phyloP scores from a whole-genome alignment of 2,329 filamentous ascomycete genomes.

The Penicillium sp. region DNA sequence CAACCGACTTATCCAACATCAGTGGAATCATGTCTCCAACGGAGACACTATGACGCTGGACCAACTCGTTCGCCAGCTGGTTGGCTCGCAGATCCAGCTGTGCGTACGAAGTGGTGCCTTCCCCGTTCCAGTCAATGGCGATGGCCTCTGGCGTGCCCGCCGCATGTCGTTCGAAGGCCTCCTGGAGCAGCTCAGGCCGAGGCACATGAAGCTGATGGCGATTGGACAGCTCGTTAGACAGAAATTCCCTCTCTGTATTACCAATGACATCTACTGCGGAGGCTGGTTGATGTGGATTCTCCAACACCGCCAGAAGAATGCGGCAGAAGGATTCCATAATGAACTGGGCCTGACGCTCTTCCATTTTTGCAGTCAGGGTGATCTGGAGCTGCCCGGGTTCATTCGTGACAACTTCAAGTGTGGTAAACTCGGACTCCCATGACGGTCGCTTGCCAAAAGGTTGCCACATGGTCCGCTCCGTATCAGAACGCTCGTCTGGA shows the following conservation, averaged over 20 bases:
- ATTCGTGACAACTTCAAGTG: constrained; percentile 3
- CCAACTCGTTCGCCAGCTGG: constrained; percentile 6
- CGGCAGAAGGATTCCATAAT: constrained; percentile 1
- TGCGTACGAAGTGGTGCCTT: constrained; percentile 1
- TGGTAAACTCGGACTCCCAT: constrained; percentile 4
- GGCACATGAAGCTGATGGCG: not conserved
- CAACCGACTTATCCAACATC: constrained; percentile 12
- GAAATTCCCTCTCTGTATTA: not conserved
- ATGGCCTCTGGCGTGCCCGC: not conserved
- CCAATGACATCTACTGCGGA: constrained; percentile 1
- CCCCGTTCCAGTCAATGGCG: constrained; percentile 6
- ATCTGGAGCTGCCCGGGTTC: not conserved
- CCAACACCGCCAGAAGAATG: not conserved
- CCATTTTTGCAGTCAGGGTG: constrained; percentile 3
- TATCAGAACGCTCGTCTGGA: not conserved
- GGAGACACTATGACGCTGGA: constrained; percentile 1
- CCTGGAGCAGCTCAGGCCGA: constrained; percentile 1
- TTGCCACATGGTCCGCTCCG: not conserved
- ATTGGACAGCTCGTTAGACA: constrained; percentile 2
- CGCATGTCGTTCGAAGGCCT: not conserved
- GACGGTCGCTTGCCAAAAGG: constrained; percentile 3
- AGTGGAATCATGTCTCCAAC: constrained; percentile 10
- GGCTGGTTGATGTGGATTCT: not conserved
- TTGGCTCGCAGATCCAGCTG: constrained; percentile 7
- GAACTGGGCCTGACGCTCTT: constrained; percentile 1